Base-by-base conservation (phyloP, 2,329 filamentous ascomycete species). In the Fusarium paranaense region DNA sequence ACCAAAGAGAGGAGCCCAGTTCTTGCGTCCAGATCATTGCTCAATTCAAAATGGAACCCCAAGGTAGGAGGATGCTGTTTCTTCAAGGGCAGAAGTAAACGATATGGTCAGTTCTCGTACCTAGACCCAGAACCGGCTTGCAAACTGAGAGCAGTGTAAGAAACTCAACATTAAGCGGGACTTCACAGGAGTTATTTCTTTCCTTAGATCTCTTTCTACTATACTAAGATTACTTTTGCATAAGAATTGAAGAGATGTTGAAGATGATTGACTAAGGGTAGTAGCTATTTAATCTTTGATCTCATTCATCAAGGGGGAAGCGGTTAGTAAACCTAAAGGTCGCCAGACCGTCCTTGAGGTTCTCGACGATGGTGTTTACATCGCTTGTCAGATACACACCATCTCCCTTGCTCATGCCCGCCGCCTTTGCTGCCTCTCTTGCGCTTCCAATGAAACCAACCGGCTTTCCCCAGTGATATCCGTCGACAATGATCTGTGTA, bases 381-480 rank as follows among this genome's bases (percentile, higher is more conserved):
- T 82, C 81, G 0, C 70, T 68, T 2, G 75, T 77, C 4, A 78
- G 72, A 72, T 84, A 87, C 4, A 89, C 84, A 1, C 87, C 87
- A 0, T 82, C 78, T 5, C 81, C 82, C 3, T 75, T 59, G 5
- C 81, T 76, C 59, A 92, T 86, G 2, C 86, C 86, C 0, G 85
- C 85, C 14, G 80, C 81, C 1, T 79, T 71, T 7, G 89, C 80
- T 5, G 85, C 84, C 5, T 71, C 73, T 8, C 72, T 75, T 13
- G 76, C 82, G 0, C 81, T 82, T 14, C 90, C 91, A 1, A 93
- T 73, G 32, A 88, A 89, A 16, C 85, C 91, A 27, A 94, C 84
- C 0, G 93, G 90, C 85, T 95, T 95, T 5, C 92, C 92, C 85
- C 90, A 94, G 27, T 89, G 84, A 82, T 90, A 94, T 0, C 86